Evolutionary conservation across 2,329 filamentous ascomycete species (phyloP), one percentile per base, ranked within the genome.

Genomic region (Colletotrichum cordylinicola): DNA sequence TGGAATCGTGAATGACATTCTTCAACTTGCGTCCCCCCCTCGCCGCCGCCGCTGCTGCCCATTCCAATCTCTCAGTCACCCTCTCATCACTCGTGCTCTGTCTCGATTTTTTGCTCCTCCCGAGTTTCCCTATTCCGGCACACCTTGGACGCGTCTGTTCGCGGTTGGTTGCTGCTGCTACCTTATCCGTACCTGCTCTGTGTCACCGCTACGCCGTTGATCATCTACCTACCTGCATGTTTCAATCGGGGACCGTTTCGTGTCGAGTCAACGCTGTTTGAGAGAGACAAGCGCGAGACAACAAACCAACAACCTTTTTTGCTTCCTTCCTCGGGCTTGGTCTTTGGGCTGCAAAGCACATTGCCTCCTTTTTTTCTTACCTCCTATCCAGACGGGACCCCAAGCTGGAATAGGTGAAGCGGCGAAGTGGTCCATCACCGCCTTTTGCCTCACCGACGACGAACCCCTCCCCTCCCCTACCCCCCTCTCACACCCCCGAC

Each of bases 201-300:
- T 48, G 39, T 48, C 39, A 48, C 39, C 39, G 39, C 39, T 48
- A 48, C 39, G 27, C 56, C 56, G 56, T 60, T n/a, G 58, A 35
- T 35, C 27, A 35, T 13, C 24, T 5, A 67, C 27, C 24, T 5
- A 67, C 27, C 29, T 67, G 35, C 37, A 52, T 75, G 73, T 75
- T 75, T 75, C 73, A 73, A 64, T 64, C 64, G 60, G 52, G 52
- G 56, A 18, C 43, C 55, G 72, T 67, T 72, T 72, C 16, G 65
- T 10, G 56, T 67, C 55, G 43, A 73, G 62, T 72, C 69, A 60
- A 55, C 21, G 56, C 16, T 60, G 33, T 60, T 37, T 68, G 52
- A 68, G n/a, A 43, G 70, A 72, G 35, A 60, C 69, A 67, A 27
- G 39, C 39, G 24, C 64, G 66, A 60, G 56, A 74, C 56, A 48